Evolutionary conservation across 1,139 yeast species (phyloP), one percentile per base, ranked within the genome.

Genomic region (Taphrina wiesneri): DNA sequence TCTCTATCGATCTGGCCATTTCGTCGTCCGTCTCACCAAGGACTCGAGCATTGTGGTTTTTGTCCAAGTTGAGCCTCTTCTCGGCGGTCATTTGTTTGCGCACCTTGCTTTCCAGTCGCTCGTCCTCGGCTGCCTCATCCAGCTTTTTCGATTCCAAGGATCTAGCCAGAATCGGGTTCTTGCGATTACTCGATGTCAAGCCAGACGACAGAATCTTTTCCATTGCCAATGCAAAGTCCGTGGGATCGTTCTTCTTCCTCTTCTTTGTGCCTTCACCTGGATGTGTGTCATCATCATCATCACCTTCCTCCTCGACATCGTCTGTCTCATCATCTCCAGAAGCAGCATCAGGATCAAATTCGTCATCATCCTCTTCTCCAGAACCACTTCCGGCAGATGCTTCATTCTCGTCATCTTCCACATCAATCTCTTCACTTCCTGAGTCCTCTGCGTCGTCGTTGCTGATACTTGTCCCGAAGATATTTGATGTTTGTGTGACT

Each of bases 81-180:
- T 93, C 98, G 2, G 83, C 82, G 21, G 85, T 78, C 45, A 93
- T 70, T 17, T 86, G 85, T 71, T 86, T 81, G 73, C 85, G 86
- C 15, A 97, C 98, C 75, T 91, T 89, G 68, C 85, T 83, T 72
- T 93, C 98, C 57, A 93, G 78, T 74, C 88, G 88, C 65, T 90
- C 90, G 25, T 86, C 83, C 71, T 91, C 97, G 63, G 88, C 65
- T n/a, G 53, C 45, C 15, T 53, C 54, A 19, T 53, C 60, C 19
- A 45, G 46, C 19, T 53, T 54, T 9, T 53, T 45, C 21, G 46
- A 30, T n/a, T 53, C 60, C 3, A 53, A 13, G 1, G 60, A 53
- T 78, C 95, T 85, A 17, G 92, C 92, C 76, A 93, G 81, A 67
- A 93, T 90, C 1, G 99, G 99, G 73, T 91, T 96, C 56, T 83